Base-by-base conservation (phyloP, 2,329 filamentous ascomycete species). In the Aspergillus ochraceoroseus region DNA sequence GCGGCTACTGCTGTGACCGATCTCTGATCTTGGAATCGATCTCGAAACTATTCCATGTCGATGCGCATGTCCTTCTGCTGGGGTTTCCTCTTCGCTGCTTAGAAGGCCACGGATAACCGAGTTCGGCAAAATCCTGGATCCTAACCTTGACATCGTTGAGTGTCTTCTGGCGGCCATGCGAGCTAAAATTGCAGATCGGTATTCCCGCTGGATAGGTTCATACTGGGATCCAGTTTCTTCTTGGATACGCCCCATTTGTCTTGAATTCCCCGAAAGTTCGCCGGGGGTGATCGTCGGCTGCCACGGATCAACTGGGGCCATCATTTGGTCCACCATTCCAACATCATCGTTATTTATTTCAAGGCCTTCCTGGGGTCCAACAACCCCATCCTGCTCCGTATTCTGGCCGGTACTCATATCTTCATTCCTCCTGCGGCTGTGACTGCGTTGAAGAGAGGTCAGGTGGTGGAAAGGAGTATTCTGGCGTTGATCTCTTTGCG, bases 81-180 rank as follows among this genome's bases (percentile, higher is more conserved):
- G 59, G 5, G 68, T 70, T 47, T 70, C 68, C 44, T 70, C 67
- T 46, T 68, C 64, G 41, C 68, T 70, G 43, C 55, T 70, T 6
- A 70, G 56, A 19, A 71, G 55, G 3, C 64, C 65, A 39, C 68
- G 62, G 17, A 66, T 65, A 11, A 70, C 66, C 8, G 65, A 65
- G 41, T 70, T 68, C 23, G 70, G 70, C n/a, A 72, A 49, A 18
- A 73, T 61, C 44, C 69, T 62, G 13, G 70, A 71, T 9, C 70
- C 68, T 29, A 73, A 54, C 26, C 70, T 59, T 36, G 70, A 72
- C 63, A 73, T 69, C 9, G 68, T 64, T 3, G 70, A 71, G 44
- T 67, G 67, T 43, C 67, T 61, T 48, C 66, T 62, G 22, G 62
- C 54, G 37, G 63, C 58, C 45, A 67, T 53, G 42, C 59, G 51